These are phyloP conservation scores for Diddensiella santjacobensis DNA, from an alignment of 805 yeast genomes.

Conservation along the genomic window DNA sequence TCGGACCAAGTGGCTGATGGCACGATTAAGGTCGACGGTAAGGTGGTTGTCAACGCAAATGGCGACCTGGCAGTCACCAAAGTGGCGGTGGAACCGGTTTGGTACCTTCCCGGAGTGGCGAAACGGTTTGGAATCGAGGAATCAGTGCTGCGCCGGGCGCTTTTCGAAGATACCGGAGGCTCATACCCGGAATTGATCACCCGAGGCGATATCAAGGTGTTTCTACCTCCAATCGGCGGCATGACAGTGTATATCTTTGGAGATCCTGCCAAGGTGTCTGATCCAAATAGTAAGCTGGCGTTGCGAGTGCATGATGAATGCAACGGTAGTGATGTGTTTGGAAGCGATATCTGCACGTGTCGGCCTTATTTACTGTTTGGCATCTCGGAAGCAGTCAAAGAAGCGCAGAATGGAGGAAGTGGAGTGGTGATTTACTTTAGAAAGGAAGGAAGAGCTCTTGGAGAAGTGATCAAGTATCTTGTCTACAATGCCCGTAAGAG, in stretches of 20 bases:
- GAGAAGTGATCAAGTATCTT: conserved; percentile 66
- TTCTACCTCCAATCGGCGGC: conserved; percentile 69
- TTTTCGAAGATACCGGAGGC: conserved; percentile 67
- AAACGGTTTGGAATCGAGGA: conserved; percentile 57
- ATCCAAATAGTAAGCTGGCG: conserved; percentile 49
- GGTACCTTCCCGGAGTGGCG: conserved; percentile 69
- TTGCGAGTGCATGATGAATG: conserved; percentile 66
- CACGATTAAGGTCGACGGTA: conserved; percentile 54
- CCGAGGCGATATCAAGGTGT: conserved; percentile 62
- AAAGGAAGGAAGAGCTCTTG: conserved; percentile 67
- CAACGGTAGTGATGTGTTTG: conserved; percentile 67
- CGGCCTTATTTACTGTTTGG: conserved; percentile 66
- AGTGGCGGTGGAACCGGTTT: conserved; percentile 66
- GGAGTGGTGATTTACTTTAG: conserved; percentile 64
- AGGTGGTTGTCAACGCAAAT: conserved; percentile 51
- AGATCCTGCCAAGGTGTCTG: conserved; percentile 51
- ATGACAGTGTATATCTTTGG: conserved; percentile 64
- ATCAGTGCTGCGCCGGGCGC: conserved; percentile 51
- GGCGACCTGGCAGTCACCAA: conserved; percentile 64
- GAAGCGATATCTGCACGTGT: conserved; percentile 66
- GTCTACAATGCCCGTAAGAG: conserved; percentile 70
- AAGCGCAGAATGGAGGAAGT: conserved; percentile 63
- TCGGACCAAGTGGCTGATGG: conserved; percentile 53
- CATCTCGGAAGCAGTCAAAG: conserved; percentile 62
- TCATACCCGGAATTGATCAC: conserved; percentile 67